Percentiles rank a stretch among this genome's conserved stretches.
Evolutionary conservation across 225 moss, liverwort and hornwort genomes (phyloP).

Genomic region (Physcomitrium patens): DNA sequence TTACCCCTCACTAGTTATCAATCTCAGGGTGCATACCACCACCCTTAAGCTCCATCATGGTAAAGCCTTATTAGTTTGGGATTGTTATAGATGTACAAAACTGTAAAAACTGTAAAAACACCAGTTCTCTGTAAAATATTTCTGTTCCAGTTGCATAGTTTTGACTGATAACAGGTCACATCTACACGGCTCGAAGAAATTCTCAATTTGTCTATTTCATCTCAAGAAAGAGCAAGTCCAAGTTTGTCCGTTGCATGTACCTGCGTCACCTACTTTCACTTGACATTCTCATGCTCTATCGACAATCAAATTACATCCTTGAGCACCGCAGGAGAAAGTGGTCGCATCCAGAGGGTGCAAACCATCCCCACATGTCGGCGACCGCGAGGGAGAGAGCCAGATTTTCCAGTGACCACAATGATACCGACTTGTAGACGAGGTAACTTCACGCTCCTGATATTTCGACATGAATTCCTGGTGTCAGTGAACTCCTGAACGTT

Average conservation of each 20-base stretch:
- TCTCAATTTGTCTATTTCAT: slow-evolving; percentile 11
- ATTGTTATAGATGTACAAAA: slow-evolving; percentile 56
- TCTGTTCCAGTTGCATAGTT: not conserved
- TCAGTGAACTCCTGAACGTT: not conserved
- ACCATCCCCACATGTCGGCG: not conserved
- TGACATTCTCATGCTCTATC: not conserved
- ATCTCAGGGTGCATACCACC: slow-evolving; percentile 31
- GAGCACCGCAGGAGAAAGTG: not conserved
- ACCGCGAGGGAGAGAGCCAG: not conserved
- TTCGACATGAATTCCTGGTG: not conserved
- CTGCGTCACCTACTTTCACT: not conserved
- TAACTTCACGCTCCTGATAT: slow-evolving; percentile 9
- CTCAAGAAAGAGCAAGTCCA: not conserved
- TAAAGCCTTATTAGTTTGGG: slow-evolving; percentile 61
- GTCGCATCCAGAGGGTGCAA: slow-evolving; percentile 17
- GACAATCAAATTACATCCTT: not conserved
- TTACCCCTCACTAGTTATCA: slow-evolving; percentile 54
- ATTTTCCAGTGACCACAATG: not conserved
- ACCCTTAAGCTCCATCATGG: slow-evolving; percentile 44
- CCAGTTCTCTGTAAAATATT: no score
- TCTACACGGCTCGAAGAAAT: not conserved
- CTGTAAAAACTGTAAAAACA: slow-evolving; percentile 30
- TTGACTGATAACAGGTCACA: not conserved
- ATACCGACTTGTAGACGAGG: not conserved
- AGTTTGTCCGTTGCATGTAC: slow-evolving; percentile 9